Conservation (phyloP, 75 land plant genomes). For the Cryptomeria japonica region DNA sequence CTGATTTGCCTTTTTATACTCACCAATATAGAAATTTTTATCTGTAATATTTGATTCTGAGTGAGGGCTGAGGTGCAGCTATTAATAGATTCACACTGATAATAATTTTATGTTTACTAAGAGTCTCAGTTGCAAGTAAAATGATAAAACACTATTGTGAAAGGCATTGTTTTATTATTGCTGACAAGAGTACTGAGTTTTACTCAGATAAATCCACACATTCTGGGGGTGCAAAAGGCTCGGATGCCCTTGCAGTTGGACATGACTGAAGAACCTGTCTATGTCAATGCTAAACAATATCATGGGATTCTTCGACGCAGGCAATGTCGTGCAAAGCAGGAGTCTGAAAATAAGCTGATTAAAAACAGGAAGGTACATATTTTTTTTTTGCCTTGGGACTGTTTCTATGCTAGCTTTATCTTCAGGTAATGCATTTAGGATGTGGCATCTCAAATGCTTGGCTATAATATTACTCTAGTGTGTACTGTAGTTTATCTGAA, state of each 20-base stretch:
- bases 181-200: neutral
- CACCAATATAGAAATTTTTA: neutral
- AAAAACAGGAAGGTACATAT: constrained; percentile 66
- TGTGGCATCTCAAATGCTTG: neutral
- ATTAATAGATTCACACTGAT: neutral
- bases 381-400: too few species aligned
- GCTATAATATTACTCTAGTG: neutral
- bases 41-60: neutral
- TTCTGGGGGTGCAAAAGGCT: constrained; percentile 63
- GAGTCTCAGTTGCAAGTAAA: neutral
- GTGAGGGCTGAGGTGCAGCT: neutral
- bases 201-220: constrained; percentile 71
- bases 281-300: constrained; percentile 83
- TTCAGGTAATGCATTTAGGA: neutral
- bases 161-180: neutral
- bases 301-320: constrained; percentile 78
- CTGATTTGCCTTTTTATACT: neutral
- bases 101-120: neutral
- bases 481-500: neutral
- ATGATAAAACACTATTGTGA: neutral
- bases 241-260: constrained; percentile 81
- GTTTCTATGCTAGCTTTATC: neutral
- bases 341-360: constrained; percentile 70
- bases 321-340: constrained; percentile 85
- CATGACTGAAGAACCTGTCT: constrained; percentile 81